Conservation (phyloP, 495 filamentous ascomycete species). For the Paragyromitra xinjiangensis region DNA sequence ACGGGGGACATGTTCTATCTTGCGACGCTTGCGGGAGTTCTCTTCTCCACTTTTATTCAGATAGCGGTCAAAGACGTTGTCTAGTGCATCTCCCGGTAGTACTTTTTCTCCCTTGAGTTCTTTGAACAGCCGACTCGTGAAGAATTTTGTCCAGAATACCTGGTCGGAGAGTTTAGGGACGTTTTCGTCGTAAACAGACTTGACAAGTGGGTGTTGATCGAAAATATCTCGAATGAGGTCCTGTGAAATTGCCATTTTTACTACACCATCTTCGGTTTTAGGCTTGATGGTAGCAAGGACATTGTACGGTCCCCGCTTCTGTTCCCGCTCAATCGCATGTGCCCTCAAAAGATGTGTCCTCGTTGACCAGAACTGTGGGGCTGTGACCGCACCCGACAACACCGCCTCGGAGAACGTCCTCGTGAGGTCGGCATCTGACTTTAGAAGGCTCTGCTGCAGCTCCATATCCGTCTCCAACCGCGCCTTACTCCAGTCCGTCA, state of each 20-base stretch:
- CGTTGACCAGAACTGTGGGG: conserved; percentile 91
- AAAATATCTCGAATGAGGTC: conserved; percentile 95
- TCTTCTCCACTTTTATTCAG: conserved; percentile 61
- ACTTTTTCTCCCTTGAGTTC: conserved; percentile 89
- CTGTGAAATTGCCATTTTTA: conserved; percentile 82
- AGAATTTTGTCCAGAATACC: conserved; percentile 92
- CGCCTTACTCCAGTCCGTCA: conserved; percentile 66
- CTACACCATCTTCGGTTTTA: conserved; percentile 75
- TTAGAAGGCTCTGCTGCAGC: conserved; percentile 85
- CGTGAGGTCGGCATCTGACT: conserved; percentile 73
- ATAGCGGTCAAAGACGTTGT: conserved; percentile 85
- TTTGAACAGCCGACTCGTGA: conserved; percentile 86
- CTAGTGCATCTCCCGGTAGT: conserved; percentile 73
- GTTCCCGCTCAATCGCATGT: conserved; percentile 85
- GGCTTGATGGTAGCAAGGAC: conserved; percentile 90
- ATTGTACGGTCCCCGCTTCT: conserved; percentile 88
- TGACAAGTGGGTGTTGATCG: conserved; percentile 88
- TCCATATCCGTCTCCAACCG: conserved; percentile 75
- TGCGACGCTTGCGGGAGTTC: conserved; percentile 52
- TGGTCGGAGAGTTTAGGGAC: conserved; percentile 82
- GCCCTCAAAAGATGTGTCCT: conserved; percentile 83
- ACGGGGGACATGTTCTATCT: conserved; percentile 72
- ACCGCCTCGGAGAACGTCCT: conserved; percentile 85
- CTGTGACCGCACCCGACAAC: conserved; percentile 78
- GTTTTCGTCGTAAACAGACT: conserved; percentile 89